Percentiles rank a stretch among this genome's conserved stretches.
These are phyloP conservation scores for Solanum pimpinellifolium DNA, from an alignment of 257 asterid species.

Conservation along the genomic window DNA sequence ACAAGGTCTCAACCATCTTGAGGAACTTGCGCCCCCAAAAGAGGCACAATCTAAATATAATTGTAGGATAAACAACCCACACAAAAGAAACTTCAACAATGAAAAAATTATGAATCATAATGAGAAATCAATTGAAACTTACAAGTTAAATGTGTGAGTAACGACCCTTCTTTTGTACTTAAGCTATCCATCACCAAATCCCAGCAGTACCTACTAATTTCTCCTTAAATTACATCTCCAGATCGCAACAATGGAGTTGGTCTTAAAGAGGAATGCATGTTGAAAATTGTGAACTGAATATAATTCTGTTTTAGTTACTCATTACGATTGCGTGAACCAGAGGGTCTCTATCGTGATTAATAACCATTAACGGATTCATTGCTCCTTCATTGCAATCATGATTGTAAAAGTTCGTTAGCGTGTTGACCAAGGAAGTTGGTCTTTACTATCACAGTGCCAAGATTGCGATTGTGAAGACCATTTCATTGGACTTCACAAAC, in stretches of 20 bases:
- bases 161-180: background rate
- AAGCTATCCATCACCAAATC: background rate
- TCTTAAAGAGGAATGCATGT: background rate
- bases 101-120: too few relatives aligned
- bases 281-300: background rate
- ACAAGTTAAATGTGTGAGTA: background rate
- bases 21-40: background rate
- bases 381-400: background rate
- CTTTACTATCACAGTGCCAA: background rate
- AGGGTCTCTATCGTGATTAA: background rate
- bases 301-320: too few relatives aligned
- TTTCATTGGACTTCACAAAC: background rate
- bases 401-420: too few relatives aligned
- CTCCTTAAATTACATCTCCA: background rate
- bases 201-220: background rate
- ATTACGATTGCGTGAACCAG: background rate
- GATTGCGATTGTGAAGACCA: background rate
- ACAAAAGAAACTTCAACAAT: background rate
- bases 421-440: background rate
- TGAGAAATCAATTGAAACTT: background rate
- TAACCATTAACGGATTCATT: background rate
- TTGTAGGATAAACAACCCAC: background rate
- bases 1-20: background rate
- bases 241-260: too few relatives aligned
- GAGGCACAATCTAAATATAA: background rate